Conservation (phyloP, 2,329 filamentous ascomycete species). For the Coniochaeta sp. region DNA sequence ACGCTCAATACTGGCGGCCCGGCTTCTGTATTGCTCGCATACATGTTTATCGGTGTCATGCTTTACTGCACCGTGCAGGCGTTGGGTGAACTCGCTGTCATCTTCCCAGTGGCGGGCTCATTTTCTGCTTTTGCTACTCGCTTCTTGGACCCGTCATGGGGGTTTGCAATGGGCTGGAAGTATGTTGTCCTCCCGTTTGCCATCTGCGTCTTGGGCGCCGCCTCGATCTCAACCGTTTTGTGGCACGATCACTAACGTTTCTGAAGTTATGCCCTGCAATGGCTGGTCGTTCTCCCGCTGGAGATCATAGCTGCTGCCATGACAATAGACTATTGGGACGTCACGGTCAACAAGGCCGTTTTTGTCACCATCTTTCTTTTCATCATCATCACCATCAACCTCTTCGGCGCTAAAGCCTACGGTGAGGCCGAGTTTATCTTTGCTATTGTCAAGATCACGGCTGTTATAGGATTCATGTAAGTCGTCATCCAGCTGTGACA, state of each 20-base stretch:
- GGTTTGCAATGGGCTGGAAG: conserved; percentile 44
- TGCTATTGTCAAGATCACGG: conserved; percentile 47
- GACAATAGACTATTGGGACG: conserved; percentile 42
- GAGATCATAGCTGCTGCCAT: conserved; percentile 42
- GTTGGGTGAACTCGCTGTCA: conserved; percentile 48
- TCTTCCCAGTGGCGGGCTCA: conserved; percentile 50
- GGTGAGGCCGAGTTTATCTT: conserved; percentile 56
- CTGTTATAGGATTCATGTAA: conserved; percentile 24
- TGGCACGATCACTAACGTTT: too few species aligned
- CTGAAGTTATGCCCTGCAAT: conserved; percentile 37
- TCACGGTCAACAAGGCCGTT: conserved; percentile 27
- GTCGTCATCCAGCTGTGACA: conserved; percentile 2
- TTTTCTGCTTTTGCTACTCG: conserved; percentile 51
- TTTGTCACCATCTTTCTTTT: conserved; percentile 51
- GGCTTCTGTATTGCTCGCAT: conserved; percentile 70
- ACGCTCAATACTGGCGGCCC: conserved; percentile 71
- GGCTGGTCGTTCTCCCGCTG: conserved; percentile 39
- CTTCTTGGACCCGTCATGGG: conserved; percentile 51
- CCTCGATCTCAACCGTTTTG: too few species aligned
- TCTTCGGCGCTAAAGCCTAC: conserved; percentile 50
- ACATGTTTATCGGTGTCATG: conserved; percentile 74
- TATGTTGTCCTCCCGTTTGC: conserved; percentile 37
- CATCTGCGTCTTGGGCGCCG: conserved; percentile 29
- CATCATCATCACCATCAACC: conserved; percentile 43
- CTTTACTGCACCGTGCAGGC: conserved; percentile 66